These are phyloP conservation scores for Monilinia vaccinii-corymbosi DNA, from an alignment of 2,329 filamentous ascomycete species.

Conservation along the genomic window DNA sequence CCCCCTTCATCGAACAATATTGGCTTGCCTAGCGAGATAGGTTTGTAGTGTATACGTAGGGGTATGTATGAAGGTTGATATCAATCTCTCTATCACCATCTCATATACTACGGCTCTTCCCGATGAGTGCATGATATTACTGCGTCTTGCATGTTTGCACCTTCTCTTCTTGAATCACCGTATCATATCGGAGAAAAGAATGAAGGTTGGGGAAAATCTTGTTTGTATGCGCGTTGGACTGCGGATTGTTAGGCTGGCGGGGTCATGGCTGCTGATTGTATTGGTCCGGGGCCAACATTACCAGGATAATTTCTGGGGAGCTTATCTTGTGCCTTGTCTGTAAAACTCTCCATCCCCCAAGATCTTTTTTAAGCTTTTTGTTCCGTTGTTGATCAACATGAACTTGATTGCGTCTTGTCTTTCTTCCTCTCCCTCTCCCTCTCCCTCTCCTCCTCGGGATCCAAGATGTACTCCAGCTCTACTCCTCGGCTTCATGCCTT, in stretches of 20 bases:
- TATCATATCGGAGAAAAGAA: conserved; percentile 3
- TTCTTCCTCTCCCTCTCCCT: not conserved
- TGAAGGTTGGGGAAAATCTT: not conserved
- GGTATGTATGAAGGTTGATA: no score
- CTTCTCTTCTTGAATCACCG: not conserved
- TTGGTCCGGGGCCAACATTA: conserved; percentile 1
- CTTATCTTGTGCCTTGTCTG: conserved; percentile 5
- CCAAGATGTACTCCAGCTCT: not conserved
- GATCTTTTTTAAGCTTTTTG: not conserved
- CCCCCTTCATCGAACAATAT: not conserved
- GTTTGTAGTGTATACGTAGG: not conserved
- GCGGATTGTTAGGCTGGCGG: not conserved
- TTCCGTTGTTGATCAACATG: conserved; percentile 1
- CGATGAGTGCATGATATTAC: not conserved
- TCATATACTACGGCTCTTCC: not conserved
- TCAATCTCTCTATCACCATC: not conserved
- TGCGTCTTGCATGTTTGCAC: conserved; percentile 2
- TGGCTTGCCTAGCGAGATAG: not conserved
- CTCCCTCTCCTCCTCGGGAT: not conserved
- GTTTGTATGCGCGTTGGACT: not conserved
- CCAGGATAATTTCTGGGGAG: conserved; percentile 3
- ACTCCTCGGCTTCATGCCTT: not conserved
- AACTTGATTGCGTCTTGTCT: conserved; percentile 1
- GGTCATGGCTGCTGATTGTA: not conserved
- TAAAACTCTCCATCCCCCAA: not conserved